Evolutionary conservation across 1,284 basidiomycete genomes (phyloP).

Genomic region (Ustilago hordei): DNA sequence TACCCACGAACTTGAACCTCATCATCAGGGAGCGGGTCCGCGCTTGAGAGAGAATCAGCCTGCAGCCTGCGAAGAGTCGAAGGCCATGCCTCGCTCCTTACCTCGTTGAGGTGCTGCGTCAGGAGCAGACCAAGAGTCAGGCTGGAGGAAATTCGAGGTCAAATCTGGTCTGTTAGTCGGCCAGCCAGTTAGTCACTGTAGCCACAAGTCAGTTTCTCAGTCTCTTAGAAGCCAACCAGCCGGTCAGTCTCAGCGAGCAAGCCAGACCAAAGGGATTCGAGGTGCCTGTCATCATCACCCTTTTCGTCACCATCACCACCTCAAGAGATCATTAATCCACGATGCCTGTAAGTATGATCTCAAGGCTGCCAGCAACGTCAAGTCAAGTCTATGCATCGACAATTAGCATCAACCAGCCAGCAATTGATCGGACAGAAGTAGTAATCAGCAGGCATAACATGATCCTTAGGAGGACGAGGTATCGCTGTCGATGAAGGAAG

Average conservation of each 20-base stretch:
- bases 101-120: not conserved
- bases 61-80: not conserved
- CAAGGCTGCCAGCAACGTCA: slow-evolving; percentile 20
- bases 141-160: no score
- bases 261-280: slow-evolving; percentile 43
- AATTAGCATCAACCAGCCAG: not conserved
- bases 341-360: slow-evolving; percentile 53
- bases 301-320: slow-evolving; percentile 54
- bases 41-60: no score
- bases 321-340: slow-evolving; percentile 57
- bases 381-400: slow-evolving; percentile 29
- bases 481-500: not conserved
- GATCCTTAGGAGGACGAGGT: not conserved
- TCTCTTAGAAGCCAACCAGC: not conserved
- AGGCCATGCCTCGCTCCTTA: not conserved
- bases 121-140: no score
- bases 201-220: not conserved
- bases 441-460: slow-evolving; percentile 1
- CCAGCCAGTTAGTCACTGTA: not conserved
- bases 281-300: slow-evolving; percentile 35
- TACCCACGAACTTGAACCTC: not conserved
- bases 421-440: slow-evolving; percentile 4
- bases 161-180: not conserved
- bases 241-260: slow-evolving; percentile 1
- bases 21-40: not conserved